Evolutionary conservation across 352 stramenopile genomes (phyloP).

Genomic region (Globisporangium middletonii): DNA sequence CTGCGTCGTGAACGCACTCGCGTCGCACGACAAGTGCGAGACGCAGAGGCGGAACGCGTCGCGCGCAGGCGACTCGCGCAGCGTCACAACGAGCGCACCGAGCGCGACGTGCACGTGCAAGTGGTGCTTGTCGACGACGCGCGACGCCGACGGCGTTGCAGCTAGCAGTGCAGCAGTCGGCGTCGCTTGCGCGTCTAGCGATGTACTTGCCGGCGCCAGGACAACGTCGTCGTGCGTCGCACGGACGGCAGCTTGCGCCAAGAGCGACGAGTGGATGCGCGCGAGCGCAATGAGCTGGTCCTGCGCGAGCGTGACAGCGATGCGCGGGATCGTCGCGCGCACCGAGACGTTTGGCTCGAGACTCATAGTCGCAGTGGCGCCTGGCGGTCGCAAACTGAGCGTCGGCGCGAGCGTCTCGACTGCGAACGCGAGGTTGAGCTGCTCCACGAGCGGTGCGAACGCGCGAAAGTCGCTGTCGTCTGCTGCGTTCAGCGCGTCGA

Average conservation of each 20-base stretch:
- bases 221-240: background rate
- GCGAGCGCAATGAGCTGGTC: slow-evolving; percentile 13
- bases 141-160: background rate
- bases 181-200: background rate
- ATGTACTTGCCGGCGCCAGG: no score
- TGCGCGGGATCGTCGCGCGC: slow-evolving; percentile 17
- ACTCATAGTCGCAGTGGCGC: background rate
- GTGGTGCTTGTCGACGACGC: slow-evolving; percentile 32
- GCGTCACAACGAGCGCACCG: slow-evolving; percentile 41
- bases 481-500: slow-evolving; percentile 31
- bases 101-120: slow-evolving; percentile 47
- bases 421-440: slow-evolving; percentile 54
- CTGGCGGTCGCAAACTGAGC: background rate
- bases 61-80: slow-evolving; percentile 37
- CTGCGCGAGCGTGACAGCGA: slow-evolving; percentile 11
- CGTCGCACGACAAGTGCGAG: slow-evolving; percentile 39
- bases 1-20: slow-evolving; percentile 36
- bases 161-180: background rate
- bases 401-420: slow-evolving; percentile 33
- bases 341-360: slow-evolving; percentile 7
- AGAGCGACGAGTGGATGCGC: slow-evolving; percentile 18
- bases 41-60: slow-evolving; percentile 51
- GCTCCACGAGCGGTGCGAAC: slow-evolving; percentile 48
- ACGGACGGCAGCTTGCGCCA: slow-evolving; percentile 1
- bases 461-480: slow-evolving; percentile 25